Evolutionary conservation across 1,284 basidiomycete genomes (phyloP).

Genomic region (Trametes polyzona): DNA sequence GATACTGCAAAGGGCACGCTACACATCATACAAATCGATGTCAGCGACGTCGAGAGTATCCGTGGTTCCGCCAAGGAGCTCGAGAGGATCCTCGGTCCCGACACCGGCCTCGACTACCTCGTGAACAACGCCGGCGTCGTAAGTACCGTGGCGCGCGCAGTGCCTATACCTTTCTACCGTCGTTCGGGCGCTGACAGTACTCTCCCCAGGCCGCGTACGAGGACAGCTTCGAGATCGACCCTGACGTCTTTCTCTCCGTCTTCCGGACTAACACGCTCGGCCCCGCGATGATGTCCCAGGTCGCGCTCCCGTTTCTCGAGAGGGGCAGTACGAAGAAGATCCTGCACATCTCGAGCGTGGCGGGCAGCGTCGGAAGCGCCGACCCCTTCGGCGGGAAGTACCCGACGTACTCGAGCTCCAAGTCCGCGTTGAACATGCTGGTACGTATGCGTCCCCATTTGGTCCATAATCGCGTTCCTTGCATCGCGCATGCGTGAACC

Average conservation of each 20-base stretch:
- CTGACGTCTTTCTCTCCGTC: background rate
- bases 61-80: constrained; percentile 27
- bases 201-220: background rate
- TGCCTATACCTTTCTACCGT: too few relatives aligned
- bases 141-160: constrained; percentile 3
- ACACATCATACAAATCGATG: constrained; percentile 39
- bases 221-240: background rate
- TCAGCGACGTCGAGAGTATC: constrained; percentile 7
- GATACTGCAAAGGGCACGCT: constrained; percentile 29
- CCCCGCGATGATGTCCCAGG: background rate
- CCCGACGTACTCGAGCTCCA: constrained; percentile 35
- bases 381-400: background rate
- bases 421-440: constrained; percentile 37
- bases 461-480: background rate
- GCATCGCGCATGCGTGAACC: background rate
- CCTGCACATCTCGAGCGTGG: background rate
- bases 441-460: constrained; percentile 30
- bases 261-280: background rate
- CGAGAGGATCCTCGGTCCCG: constrained; percentile 31
- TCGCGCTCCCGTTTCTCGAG: background rate
- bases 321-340: background rate
- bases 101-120: constrained; percentile 19
- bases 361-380: background rate
- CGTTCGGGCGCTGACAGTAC: background rate
- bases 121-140: constrained; percentile 45